A percentile compares a stretch with the other conserved stretches of the same genome.
Conservation (phyloP, 805 yeast genomes). For the Pichia paraexigua region DNA sequence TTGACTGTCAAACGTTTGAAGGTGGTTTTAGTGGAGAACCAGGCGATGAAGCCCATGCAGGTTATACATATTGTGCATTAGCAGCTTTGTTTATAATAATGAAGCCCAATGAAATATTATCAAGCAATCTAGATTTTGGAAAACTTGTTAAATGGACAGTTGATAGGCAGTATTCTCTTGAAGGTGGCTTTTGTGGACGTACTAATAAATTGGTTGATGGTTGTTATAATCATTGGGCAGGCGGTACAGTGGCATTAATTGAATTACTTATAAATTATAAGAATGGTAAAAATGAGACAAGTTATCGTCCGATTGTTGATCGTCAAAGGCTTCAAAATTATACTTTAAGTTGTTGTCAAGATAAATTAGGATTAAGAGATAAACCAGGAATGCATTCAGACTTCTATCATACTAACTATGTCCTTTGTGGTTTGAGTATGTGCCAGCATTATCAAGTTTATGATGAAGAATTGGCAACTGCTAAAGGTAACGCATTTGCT, state of each 20-base stretch:
- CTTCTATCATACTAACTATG: slow-evolving; percentile 86
- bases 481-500: slow-evolving; percentile 14
- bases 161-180: slow-evolving; percentile 60
- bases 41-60: slow-evolving; percentile 91
- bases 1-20: slow-evolving; percentile 77
- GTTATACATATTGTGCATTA: slow-evolving; percentile 87
- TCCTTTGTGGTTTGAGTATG: slow-evolving; percentile 63
- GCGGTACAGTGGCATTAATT: slow-evolving; percentile 60
- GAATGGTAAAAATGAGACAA: slow-evolving; percentile 24
- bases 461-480: slow-evolving; percentile 9
- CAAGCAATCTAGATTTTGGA: slow-evolving; percentile 33
- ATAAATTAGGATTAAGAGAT: slow-evolving; percentile 61
- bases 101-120: slow-evolving; percentile 29
- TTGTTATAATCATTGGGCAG: slow-evolving; percentile 94
- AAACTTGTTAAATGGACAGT: slow-evolving; percentile 58
- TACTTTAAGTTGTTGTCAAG: slow-evolving; percentile 66
- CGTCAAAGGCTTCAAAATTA: slow-evolving; percentile 57
- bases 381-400: slow-evolving; percentile 81
- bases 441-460: slow-evolving; percentile 38
- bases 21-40: slow-evolving; percentile 93
- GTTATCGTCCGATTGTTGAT: slow-evolving; percentile 30
- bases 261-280: slow-evolving; percentile 49
- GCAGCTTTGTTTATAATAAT: slow-evolving; percentile 49
- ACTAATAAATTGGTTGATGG: slow-evolving; percentile 93
- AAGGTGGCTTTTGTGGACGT: slow-evolving; percentile 86